Evolutionary conservation across 768 basidiomycete genomes (phyloP), one percentile per base, ranked within the genome.

Genomic region (Lentinula aciculospora): DNA sequence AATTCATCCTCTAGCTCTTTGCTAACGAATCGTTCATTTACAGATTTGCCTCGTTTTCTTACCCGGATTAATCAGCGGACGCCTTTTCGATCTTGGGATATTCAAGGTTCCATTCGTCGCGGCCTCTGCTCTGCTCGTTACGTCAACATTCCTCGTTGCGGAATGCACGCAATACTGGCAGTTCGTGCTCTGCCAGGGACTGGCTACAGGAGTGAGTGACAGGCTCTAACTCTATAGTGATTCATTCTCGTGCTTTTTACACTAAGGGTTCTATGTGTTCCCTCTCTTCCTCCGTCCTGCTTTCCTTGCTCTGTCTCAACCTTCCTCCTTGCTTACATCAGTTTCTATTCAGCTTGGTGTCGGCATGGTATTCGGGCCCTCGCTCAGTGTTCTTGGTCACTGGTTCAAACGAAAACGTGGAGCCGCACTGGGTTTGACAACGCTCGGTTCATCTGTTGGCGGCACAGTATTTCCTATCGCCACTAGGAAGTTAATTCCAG

Each of bases 401-500:
- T 89, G 86, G 85, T 88, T 88, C 68, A 73, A 78, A 27, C 78
- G 72, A 58, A 75, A 71, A 57, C 72, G 82, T 37, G 79, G 81
- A 0, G 59, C 83, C 3, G 87, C 82, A 0, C 67, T 83, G 32
- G 82, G 83, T 3, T 17, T 87, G 5, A 72, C 74, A 7, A 80
- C 87, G 0, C 64, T 77, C 6, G 84, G 86, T 0, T 79, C 82
- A 0, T 82, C 81, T 2, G 42, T 84, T 2, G 87, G 87, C 8
- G 86, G 88, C 7, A 85, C 81, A 0, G 53, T 85, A 1, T 81
- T 85, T 56, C 87, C 86, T 1, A 80, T 86, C 39, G 71, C 75
- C 6, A 76, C 81, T 2, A 73, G 80, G n/a, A 78, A 74, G 28
- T 71, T 87, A 19, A 75, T 86, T 56, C 69, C 74, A 0, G 58